These are phyloP conservation scores for Cladosporium halotolerans DNA, from an alignment of 2,329 filamentous ascomycete species.

Conservation along the genomic window DNA sequence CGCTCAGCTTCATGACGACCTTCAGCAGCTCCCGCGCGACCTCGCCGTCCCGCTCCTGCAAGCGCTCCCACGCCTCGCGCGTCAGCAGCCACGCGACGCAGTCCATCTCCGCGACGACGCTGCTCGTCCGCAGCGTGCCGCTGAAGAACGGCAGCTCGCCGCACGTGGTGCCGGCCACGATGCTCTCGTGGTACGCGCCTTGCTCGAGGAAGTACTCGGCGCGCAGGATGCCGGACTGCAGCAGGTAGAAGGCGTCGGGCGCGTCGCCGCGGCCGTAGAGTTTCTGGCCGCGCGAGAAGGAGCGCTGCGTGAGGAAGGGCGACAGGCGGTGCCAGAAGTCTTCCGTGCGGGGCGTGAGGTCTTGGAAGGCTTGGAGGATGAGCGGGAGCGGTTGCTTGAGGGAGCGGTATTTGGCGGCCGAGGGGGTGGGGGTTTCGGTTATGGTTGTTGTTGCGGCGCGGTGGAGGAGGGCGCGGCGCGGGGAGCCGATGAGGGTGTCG, in stretches of 20 bases:
- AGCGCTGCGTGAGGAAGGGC: slow-evolving; percentile 65
- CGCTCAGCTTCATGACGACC: slow-evolving; percentile 87
- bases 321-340: slow-evolving; percentile 89
- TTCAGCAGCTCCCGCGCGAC: slow-evolving; percentile 78
- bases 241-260: slow-evolving; percentile 79
- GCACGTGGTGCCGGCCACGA: slow-evolving; percentile 89
- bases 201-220: slow-evolving; percentile 89
- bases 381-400: slow-evolving; percentile 88
- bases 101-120: slow-evolving; percentile 73
- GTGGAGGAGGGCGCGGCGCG: slow-evolving; percentile 69
- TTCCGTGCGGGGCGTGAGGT: slow-evolving; percentile 76
- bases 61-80: slow-evolving; percentile 59
- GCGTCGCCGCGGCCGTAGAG: slow-evolving; percentile 71
- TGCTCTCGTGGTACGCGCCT: slow-evolving; percentile 81
- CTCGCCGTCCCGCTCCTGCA: slow-evolving; percentile 68
- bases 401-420: slow-evolving; percentile 66
- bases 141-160: slow-evolving; percentile 96
- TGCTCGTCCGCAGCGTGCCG: slow-evolving; percentile 80
- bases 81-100: slow-evolving; percentile 79
- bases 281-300: slow-evolving; percentile 62
- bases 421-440: slow-evolving; percentile 46
- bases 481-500: slow-evolving; percentile 56
- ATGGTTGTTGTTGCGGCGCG: slow-evolving; percentile 72
- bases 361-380: slow-evolving; percentile 92
- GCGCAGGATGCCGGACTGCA: slow-evolving; percentile 82